These are phyloP conservation scores for Achlya hypogyna DNA, from an alignment of 352 stramenopile genomes.

Conservation along the genomic window DNA sequence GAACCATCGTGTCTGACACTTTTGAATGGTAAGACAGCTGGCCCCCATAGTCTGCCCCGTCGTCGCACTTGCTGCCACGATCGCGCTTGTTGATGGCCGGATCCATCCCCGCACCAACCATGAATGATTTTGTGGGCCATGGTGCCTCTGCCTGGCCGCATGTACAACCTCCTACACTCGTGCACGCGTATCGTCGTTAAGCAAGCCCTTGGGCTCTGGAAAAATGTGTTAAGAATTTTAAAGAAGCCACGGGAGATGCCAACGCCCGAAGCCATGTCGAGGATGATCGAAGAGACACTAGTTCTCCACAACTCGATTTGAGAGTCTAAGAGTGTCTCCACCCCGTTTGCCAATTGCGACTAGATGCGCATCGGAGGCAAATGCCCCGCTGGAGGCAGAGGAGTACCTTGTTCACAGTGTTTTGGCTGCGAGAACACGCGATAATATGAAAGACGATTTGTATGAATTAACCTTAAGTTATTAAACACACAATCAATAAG, in stretches of 20 bases:
- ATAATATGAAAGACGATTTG: not conserved
- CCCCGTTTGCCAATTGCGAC: too few species aligned
- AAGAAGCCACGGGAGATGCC: not conserved
- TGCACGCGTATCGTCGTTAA: constrained; percentile 7
- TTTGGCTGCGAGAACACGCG: not conserved
- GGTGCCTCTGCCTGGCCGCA: not conserved
- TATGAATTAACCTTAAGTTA: not conserved
- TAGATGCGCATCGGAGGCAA: constrained; percentile 2
- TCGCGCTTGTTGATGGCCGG: constrained; percentile 3
- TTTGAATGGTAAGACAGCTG: too few species aligned
- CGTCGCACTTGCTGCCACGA: not conserved
- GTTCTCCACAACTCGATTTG: constrained; percentile 13
- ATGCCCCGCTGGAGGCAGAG: not conserved
- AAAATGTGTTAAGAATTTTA: constrained; percentile 8
- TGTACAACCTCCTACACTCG: constrained; percentile 9
- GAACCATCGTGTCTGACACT: too few species aligned
- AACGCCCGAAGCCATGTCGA: not conserved
- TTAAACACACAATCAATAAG: not conserved
- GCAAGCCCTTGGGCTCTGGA: constrained; percentile 10
- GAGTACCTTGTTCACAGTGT: not conserved
- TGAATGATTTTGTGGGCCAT: not conserved
- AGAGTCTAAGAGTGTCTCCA: not conserved
- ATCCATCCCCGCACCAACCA: not conserved
- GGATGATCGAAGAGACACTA: not conserved
- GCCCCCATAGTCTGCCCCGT: too few species aligned